Percentiles rank a stretch among this genome's conserved stretches.
These are phyloP conservation scores for Hortiboletus rubellus DNA, from an alignment of 1,284 basidiomycete genomes.

Conservation along the genomic window DNA sequence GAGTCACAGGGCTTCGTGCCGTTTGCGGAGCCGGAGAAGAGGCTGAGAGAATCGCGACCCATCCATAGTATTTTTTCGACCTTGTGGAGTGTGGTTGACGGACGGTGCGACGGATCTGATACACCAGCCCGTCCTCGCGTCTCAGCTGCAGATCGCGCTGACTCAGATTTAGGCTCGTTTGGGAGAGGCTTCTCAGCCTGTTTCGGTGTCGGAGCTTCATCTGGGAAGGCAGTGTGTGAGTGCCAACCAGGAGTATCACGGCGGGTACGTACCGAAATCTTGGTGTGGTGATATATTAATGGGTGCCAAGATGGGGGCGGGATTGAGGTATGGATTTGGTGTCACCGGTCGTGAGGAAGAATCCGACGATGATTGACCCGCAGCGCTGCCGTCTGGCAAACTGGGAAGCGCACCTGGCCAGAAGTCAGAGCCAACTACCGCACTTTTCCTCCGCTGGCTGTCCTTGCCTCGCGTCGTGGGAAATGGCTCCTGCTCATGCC, in stretches of 20 bases:
- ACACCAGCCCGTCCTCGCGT: background rate
- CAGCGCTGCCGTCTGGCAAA: slow-evolving; percentile 1
- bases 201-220: slow-evolving; percentile 18
- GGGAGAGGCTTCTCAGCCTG: slow-evolving; percentile 1
- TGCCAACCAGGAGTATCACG: background rate
- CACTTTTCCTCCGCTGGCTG: slow-evolving; percentile 13
- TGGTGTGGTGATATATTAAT: slow-evolving; percentile 1
- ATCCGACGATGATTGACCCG: slow-evolving; percentile 1
- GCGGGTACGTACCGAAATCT: slow-evolving; percentile 18
- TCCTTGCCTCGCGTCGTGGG: slow-evolving; percentile 21
- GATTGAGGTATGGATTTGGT: slow-evolving; percentile 35
- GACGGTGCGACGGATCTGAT: slow-evolving; percentile 15
- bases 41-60: slow-evolving; percentile 30
- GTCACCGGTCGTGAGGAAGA: slow-evolving; percentile 25
- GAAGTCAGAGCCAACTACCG: slow-evolving; percentile 15
- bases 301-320: slow-evolving; percentile 22
- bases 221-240: slow-evolving; percentile 9
- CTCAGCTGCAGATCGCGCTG: slow-evolving; percentile 10
- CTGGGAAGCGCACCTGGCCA: slow-evolving; percentile 19
- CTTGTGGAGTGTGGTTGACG: slow-evolving; percentile 30
- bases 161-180: background rate
- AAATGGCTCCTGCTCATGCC: slow-evolving; percentile 17
- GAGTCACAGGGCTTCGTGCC: slow-evolving; percentile 13
- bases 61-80: slow-evolving; percentile 40
- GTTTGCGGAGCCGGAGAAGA: slow-evolving; percentile 24